Evolutionary conservation across 345 rosid genomes (phyloP), one percentile per base, ranked within the genome.

Genomic region (thale cress (Arabidopsis thaliana)): DNA sequence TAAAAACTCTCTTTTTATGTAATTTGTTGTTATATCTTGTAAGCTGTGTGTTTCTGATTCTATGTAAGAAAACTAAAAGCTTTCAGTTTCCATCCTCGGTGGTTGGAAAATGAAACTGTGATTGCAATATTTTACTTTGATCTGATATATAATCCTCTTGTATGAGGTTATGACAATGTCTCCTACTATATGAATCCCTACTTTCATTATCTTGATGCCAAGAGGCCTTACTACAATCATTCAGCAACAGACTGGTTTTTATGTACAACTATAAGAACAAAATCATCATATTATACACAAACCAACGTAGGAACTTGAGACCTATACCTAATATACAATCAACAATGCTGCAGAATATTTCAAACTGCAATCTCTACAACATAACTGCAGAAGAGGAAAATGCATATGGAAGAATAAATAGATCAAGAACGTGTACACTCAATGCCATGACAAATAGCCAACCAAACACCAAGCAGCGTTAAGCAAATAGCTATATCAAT

Each of bases 401-500:
- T 5, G 3, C 32, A 60, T 61, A 52, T 40, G 24, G 51, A 51
- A 61, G 76, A 50, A 28, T 2, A 51, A 14, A 59, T 59, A 46
- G 20, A 46, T 79, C 69, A 74, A 76, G 80, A 85, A 37, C 40
- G 82, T 62, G 59, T 74, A 76, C 91, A 87, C 22, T 77, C 75
- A 50, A 88, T 79, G 45, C 90, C 93, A 13, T 78, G 58, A 81
- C 89, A 88, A 53, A 91, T 78, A 36, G 77, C 80, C 67, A 92
- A 69, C 97, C 97, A 92, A 74, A 88, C 80, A 67, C 78, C 75
- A 63, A 92, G 82, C 32, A 90, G 73, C 23, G 85, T 72, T 33
- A 83, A 79, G 51, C 97, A 93, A 69, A 93, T 81, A 72, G 85
- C 91, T 11, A 84, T 91, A 83, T 91, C 96, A 70, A 93, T 79